Evolutionary conservation across 2,329 filamentous ascomycete genomes (phyloP).

Genomic region (Colletotrichum sublineola): DNA sequence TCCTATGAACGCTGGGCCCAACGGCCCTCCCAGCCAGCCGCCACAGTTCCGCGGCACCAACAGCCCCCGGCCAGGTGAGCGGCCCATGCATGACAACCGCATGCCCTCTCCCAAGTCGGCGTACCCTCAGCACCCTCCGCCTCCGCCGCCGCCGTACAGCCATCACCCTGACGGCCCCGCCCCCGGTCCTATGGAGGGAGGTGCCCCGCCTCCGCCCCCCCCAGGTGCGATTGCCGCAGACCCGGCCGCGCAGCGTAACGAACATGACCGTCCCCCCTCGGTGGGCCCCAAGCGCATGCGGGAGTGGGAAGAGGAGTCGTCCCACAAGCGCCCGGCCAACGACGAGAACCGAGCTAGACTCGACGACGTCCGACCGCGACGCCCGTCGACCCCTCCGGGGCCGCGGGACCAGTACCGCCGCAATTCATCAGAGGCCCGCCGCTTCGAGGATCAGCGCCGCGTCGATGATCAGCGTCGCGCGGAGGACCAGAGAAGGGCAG

Average conservation of each 20-base stretch:
- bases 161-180: constrained; percentile 75
- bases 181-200: constrained; percentile 74
- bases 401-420: constrained; percentile 78
- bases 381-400: constrained; percentile 75
- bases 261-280: constrained; percentile 82
- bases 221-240: constrained; percentile 72
- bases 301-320: constrained; percentile 90
- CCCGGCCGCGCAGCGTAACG: constrained; percentile 70
- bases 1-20: constrained; percentile 54
- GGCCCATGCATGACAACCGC: constrained; percentile 84
- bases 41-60: constrained; percentile 79
- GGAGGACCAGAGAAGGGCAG: constrained; percentile 71
- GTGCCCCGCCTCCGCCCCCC: constrained; percentile 74
- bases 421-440: constrained; percentile 80
- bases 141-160: constrained; percentile 67
- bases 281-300: constrained; percentile 86
- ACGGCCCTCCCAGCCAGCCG: constrained; percentile 65
- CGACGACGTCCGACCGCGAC: constrained; percentile 85
- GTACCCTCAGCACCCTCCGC: constrained; percentile 81
- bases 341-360: constrained; percentile 90
- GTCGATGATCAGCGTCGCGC: constrained; percentile 66
- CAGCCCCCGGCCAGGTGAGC: constrained; percentile 86
- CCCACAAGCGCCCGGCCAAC: constrained; percentile 86
- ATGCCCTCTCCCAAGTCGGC: constrained; percentile 92
- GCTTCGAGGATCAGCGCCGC: constrained; percentile 74